Conservation (phyloP, 768 basidiomycete genomes). For the Mycena galericulata region DNA sequence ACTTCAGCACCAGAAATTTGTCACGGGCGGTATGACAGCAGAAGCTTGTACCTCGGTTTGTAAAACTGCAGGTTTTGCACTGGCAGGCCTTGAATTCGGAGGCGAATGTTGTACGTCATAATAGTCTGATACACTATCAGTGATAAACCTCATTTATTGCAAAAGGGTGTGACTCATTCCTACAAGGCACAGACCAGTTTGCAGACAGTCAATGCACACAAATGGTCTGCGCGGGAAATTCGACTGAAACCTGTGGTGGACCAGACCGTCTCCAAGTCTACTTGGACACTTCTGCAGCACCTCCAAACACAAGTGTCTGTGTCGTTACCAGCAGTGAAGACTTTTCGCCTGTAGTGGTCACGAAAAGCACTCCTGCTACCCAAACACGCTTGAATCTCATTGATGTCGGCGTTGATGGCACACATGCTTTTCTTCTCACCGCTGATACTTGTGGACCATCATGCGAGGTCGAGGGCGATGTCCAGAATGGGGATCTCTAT, state of each 20-base stretch:
- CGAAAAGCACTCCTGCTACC: conserved; percentile 34
- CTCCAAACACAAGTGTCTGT: conserved; percentile 33
- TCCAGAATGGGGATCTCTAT: conserved; percentile 3
- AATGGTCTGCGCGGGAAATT: conserved; percentile 58
- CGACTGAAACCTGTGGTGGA: conserved; percentile 59
- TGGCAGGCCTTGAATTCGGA: conserved; percentile 23
- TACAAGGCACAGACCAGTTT: conserved; percentile 3
- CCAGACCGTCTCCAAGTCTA: conserved; percentile 58
- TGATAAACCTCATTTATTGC: conserved; percentile 8
- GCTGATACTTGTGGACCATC: conserved; percentile 14
- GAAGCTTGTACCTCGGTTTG: conserved; percentile 22
- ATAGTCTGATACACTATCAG: not conserved
- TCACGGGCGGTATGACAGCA: conserved; percentile 15
- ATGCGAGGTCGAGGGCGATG: conserved; percentile 9
- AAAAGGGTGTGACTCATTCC: conserved; percentile 23
- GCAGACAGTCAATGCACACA: conserved; percentile 19
- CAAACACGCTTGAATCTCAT: conserved; percentile 22
- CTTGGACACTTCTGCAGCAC: conserved; percentile 42
- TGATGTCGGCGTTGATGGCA: conserved; percentile 8
- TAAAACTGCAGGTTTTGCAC: conserved; percentile 20
- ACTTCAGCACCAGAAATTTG: conserved; percentile 23
- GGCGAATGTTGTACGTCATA: conserved; percentile 22
- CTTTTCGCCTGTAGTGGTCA: conserved; percentile 31
- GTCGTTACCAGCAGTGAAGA: conserved; percentile 33
- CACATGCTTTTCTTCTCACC: conserved; percentile 14